These are phyloP conservation scores for Candida incommunis DNA, from an alignment of 805 yeast species.

Conservation along the genomic window DNA sequence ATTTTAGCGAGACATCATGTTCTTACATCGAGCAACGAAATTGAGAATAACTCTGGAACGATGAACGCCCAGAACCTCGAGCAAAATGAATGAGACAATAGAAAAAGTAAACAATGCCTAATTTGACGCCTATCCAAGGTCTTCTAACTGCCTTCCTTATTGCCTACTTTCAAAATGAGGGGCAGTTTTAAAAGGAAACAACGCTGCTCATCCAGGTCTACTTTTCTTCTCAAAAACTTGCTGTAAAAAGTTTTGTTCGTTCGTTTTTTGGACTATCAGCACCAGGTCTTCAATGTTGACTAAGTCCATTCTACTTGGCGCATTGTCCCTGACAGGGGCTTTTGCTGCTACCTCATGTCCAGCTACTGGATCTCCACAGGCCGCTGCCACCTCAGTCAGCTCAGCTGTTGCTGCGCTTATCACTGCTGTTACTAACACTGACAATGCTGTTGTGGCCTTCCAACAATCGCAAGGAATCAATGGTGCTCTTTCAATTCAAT, in stretches of 20 bases:
- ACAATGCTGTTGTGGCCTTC: conserved; percentile 5
- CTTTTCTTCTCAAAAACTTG: neutral
- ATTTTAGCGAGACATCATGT: too few species aligned
- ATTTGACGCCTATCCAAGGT: too few species aligned
- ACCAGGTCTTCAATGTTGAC: neutral
- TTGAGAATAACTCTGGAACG: too few species aligned
- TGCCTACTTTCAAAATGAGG: neutral
- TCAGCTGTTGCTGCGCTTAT: conserved; percentile 9
- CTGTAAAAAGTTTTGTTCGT: too few species aligned
- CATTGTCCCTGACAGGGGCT: neutral
- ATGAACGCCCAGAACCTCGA: too few species aligned
- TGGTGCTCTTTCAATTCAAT: conserved; percentile 20
- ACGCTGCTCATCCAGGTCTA: neutral
- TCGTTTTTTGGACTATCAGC: too few species aligned
- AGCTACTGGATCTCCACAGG: conserved; percentile 1
- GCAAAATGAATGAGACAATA: too few species aligned
- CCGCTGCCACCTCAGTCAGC: conserved; percentile 5
- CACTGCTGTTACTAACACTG: conserved; percentile 7
- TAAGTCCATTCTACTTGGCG: neutral
- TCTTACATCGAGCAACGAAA: too few species aligned
- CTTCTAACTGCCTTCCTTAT: neutral
- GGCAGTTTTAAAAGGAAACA: neutral
- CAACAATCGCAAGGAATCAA: conserved; percentile 10
- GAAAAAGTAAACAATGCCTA: too few species aligned
- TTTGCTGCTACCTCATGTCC: neutral